Evolutionary conservation across 1,284 basidiomycete species (phyloP).

Genomic region (Pyrrhoderma noxium): DNA sequence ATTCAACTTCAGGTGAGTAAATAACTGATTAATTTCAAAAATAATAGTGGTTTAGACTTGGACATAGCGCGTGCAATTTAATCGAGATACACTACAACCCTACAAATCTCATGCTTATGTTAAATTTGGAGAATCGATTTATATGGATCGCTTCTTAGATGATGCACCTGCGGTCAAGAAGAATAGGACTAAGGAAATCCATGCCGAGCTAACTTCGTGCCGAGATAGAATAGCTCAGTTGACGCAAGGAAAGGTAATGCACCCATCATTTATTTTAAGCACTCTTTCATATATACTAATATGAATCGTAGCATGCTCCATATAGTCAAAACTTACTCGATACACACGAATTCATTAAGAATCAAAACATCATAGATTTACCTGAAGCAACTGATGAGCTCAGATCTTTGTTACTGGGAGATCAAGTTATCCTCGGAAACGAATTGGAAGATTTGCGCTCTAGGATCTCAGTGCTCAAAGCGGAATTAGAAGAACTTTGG

Average conservation of each 20-base stretch:
- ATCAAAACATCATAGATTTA: conserved; percentile 34
- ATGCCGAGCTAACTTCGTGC: conserved; percentile 53
- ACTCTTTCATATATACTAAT: neutral
- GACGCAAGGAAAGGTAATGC: conserved; percentile 61
- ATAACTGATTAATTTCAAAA: neutral
- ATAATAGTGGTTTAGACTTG: too few relatives aligned
- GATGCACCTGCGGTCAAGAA: conserved; percentile 66
- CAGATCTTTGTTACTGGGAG: conserved; percentile 40
- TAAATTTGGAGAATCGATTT: conserved; percentile 80
- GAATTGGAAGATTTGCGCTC: conserved; percentile 62
- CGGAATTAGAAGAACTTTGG: conserved; percentile 76
- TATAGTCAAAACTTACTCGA: conserved; percentile 46
- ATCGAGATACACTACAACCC: conserved; percentile 79
- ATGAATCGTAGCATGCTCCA: conserved; percentile 43
- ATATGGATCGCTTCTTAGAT: conserved; percentile 90
- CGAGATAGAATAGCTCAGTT: conserved; percentile 63
- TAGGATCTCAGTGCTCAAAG: conserved; percentile 51
- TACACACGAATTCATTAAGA: conserved; percentile 48
- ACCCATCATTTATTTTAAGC: neutral
- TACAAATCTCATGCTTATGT: conserved; percentile 97
- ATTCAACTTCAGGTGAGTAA: conserved; percentile 82
- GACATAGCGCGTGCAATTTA: conserved; percentile 88
- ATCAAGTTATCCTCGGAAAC: conserved; percentile 43
- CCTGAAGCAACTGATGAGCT: conserved; percentile 50
- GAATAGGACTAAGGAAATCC: conserved; percentile 60